Base-by-base conservation (phyloP, 768 basidiomycete species). In the Termitomyces bulborhizus region DNA sequence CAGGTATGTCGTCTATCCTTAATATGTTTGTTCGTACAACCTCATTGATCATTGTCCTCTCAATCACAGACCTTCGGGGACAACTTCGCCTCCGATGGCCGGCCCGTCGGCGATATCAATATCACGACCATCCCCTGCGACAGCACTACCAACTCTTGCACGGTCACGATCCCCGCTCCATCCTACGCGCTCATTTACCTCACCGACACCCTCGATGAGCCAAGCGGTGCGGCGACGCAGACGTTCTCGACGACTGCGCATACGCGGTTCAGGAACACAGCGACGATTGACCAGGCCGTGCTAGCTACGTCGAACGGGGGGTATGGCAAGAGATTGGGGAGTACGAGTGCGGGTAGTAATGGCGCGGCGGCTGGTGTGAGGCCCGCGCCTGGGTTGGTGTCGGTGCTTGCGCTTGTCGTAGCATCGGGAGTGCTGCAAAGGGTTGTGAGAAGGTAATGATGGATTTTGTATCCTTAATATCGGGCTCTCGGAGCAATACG, bases 111-210 rank as follows among this genome's bases (percentile, higher is more conserved):
- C 46, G 59, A 65, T 0, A 71, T 82, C 46, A 65, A 77, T 52
- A 75, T 91, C 9, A 71, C 79, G 55, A 85, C 80, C 0, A 75
- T 92, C 41, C 60, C 68, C n/a, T 94, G 91, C 61, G 76, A 86
- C 63, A 68, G 71, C 27, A 65, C 66, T 3, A 70, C 71, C 50
- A 78, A 80, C 62, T 71, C 74, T 0, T 92, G 90, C 68, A 61
- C 69, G 21, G 74, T 92, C 49, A 73, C 73, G 6, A 83, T 92
- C 39, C 77, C 80, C 27, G 86, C 88, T 0, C 90, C 91, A 0
- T 80, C 81, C 46, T 84, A 85, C 57, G 88, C 88, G 1, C 74
- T 93, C 43, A 85, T 93, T 55, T 90, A 88, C 74, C 72, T 92
- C 40, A 78, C 75, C 1, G 68, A 74, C 51, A 56, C 66, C 27